Evolutionary conservation across 1,284 basidiomycete species (phyloP).

Genomic region (Sphagnurus paluster): DNA sequence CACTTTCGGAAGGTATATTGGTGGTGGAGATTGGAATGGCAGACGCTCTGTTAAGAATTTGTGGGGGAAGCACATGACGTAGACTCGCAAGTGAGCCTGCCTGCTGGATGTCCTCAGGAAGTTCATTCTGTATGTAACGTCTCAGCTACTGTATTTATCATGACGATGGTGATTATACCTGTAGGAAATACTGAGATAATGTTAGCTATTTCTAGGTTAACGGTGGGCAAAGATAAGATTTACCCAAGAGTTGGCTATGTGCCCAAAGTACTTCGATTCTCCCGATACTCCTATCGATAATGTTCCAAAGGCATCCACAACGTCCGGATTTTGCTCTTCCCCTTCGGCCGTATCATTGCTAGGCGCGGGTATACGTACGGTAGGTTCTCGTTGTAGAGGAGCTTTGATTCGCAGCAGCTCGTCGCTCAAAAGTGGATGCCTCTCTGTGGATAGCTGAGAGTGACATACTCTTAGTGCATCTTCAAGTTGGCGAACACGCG

Average conservation of each 20-base stretch:
- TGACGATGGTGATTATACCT: slow-evolving; percentile 30
- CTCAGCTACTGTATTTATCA: neutral
- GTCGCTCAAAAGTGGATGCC: slow-evolving; percentile 65
- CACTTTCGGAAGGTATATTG: slow-evolving; percentile 39
- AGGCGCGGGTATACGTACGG: slow-evolving; percentile 27
- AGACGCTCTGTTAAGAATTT: slow-evolving; percentile 62
- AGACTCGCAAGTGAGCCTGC: slow-evolving; percentile 51
- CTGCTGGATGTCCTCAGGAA: slow-evolving; percentile 52
- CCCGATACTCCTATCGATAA: slow-evolving; percentile 69
- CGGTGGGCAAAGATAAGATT: slow-evolving; percentile 24
- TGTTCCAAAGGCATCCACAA: slow-evolving; percentile 77
- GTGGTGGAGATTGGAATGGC: slow-evolving; percentile 63
- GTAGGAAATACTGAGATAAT: slow-evolving; percentile 62
- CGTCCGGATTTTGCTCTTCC: slow-evolving; percentile 65
- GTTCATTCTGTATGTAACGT: slow-evolving; percentile 49
- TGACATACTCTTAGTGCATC: slow-evolving; percentile 66
- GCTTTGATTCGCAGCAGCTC: slow-evolving; percentile 72
- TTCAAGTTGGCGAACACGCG: slow-evolving; percentile 76
- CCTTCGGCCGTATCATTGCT: slow-evolving; percentile 42
- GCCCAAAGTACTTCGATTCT: slow-evolving; percentile 71
- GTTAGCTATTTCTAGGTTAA: slow-evolving; percentile 11
- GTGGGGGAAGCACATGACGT: slow-evolving; percentile 55
- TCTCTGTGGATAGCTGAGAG: slow-evolving; percentile 54
- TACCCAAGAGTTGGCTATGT: slow-evolving; percentile 77
- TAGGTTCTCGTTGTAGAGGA: slow-evolving; percentile 63